phyloP scores from a whole-genome alignment of 768 basidiomycete species.

The Pleurotus citrinopileatus region DNA sequence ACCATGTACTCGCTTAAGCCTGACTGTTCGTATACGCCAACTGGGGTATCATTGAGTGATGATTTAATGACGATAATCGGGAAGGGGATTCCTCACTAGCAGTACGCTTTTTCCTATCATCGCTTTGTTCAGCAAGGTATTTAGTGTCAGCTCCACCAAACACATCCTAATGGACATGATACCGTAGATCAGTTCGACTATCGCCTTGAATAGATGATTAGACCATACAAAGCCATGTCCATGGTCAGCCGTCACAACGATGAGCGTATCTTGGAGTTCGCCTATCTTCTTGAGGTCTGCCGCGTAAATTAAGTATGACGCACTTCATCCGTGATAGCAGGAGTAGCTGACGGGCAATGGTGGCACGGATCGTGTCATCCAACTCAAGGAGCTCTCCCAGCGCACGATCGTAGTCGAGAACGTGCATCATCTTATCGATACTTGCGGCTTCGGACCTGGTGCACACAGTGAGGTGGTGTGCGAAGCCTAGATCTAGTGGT shows the following conservation, averaged over 20 bases:
- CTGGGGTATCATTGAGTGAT: slow-evolving; percentile 14
- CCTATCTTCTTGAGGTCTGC: slow-evolving; percentile 41
- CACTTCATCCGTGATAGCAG: neutral
- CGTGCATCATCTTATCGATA: slow-evolving; percentile 51
- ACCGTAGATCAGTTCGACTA: neutral
- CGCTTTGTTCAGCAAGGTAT: slow-evolving; percentile 30
- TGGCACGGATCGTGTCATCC: slow-evolving; percentile 41
- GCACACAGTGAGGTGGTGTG: neutral
- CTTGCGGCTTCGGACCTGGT: slow-evolving; percentile 39
- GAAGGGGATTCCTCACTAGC: slow-evolving; percentile 19
- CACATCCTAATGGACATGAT: slow-evolving; percentile 29
- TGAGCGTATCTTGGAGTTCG: slow-evolving; percentile 38
- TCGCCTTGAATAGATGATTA: neutral
- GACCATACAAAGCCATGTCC: slow-evolving; percentile 41
- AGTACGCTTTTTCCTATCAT: slow-evolving; percentile 29
- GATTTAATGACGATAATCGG: neutral
- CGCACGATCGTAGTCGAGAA: slow-evolving; percentile 43
- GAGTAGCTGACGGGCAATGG: slow-evolving; percentile 32
- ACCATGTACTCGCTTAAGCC: slow-evolving; percentile 41
- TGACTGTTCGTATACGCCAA: slow-evolving; percentile 35
- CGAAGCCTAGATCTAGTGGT: neutral
- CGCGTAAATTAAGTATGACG: neutral
- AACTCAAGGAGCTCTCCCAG: slow-evolving; percentile 43
- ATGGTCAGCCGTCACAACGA: slow-evolving; percentile 44
- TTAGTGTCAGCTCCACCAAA: slow-evolving; percentile 40